Percentiles rank a stretch among this genome's conserved stretches.
Evolutionary conservation across 768 basidiomycete genomes (phyloP).

Genomic region (Lactarius evosmus): DNA sequence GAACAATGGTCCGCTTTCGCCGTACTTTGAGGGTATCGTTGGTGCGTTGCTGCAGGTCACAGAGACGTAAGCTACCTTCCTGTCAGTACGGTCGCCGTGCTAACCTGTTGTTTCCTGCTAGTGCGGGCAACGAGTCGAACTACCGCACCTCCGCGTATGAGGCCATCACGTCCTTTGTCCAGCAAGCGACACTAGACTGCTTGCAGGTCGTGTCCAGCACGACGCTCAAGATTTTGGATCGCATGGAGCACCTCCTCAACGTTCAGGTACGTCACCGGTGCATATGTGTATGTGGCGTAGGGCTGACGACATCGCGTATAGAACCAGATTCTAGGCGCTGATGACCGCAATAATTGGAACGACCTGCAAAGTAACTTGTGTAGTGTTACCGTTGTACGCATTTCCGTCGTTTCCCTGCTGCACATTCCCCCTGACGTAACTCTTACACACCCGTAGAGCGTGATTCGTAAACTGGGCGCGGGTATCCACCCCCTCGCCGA

Average conservation of each 20-base stretch:
- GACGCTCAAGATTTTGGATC: constrained; percentile 72
- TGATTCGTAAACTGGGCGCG: constrained; percentile 77
- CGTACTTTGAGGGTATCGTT: constrained; percentile 86
- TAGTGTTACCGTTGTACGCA: constrained; percentile 77
- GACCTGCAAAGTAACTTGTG: constrained; percentile 96
- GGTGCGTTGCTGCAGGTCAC: constrained; percentile 81
- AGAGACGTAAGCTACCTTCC: constrained; percentile 59
- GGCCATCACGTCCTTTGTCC: constrained; percentile 84
- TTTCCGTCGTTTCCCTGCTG: not conserved
- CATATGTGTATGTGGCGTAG: not conserved
- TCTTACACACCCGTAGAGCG: constrained; percentile 47
- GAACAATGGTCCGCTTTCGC: constrained; percentile 66
- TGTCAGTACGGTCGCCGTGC: not conserved
- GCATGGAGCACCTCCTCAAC: constrained; percentile 84
- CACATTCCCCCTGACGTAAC: not conserved
- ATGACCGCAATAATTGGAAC: constrained; percentile 99
- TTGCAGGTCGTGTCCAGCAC: constrained; percentile 81
- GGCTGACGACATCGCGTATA: constrained; percentile 33
- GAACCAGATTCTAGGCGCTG: constrained; percentile 91
- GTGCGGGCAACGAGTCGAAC: constrained; percentile 83
- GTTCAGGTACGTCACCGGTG: constrained; percentile 60
- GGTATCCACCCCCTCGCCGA: constrained; percentile 88
- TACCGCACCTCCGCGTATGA: constrained; percentile 95
- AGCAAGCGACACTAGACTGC: constrained; percentile 75
- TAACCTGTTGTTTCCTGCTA: constrained; percentile 34